Percentiles rank a stretch among this genome's conserved stretches.
These are phyloP conservation scores for Sambucus nigra DNA, from an alignment of 129 eudicot genomes.

Conservation along the genomic window DNA sequence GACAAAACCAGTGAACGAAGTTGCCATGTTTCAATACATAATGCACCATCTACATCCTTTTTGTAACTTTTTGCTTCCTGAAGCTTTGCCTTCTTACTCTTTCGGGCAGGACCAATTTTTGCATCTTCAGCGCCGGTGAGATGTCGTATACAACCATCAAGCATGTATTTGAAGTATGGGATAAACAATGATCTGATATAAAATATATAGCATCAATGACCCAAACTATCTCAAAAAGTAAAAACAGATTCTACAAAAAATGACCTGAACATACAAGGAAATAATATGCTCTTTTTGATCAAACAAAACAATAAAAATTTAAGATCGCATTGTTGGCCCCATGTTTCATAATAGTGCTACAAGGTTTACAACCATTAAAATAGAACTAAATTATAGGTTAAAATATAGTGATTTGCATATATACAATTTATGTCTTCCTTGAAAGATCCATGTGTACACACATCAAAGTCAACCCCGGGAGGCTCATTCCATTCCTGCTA, in stretches of 20 bases:
- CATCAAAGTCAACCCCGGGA: no score
- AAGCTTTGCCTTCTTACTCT: slow-evolving; percentile 73
- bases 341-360: no score
- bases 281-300: background rate
- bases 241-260: no score
- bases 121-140: slow-evolving; percentile 43
- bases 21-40: slow-evolving; percentile 57
- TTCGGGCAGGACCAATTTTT: slow-evolving; percentile 30
- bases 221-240: background rate
- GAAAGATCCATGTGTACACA: no score
- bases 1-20: slow-evolving; percentile 60
- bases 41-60: slow-evolving; percentile 19
- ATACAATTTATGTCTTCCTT: no score
- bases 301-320: background rate
- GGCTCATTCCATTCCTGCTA: no score
- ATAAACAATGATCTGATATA: slow-evolving; percentile 65
- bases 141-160: slow-evolving; percentile 58
- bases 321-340: background rate
- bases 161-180: slow-evolving; percentile 85
- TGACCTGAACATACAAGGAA: background rate
- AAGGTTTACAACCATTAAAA: no score
- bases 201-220: background rate
- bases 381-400: no score
- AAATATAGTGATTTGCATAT: no score
- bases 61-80: slow-evolving; percentile 16